Evolutionary conservation across 2,329 filamentous ascomycete species (phyloP).

Genomic region (Cercospora sp.): DNA sequence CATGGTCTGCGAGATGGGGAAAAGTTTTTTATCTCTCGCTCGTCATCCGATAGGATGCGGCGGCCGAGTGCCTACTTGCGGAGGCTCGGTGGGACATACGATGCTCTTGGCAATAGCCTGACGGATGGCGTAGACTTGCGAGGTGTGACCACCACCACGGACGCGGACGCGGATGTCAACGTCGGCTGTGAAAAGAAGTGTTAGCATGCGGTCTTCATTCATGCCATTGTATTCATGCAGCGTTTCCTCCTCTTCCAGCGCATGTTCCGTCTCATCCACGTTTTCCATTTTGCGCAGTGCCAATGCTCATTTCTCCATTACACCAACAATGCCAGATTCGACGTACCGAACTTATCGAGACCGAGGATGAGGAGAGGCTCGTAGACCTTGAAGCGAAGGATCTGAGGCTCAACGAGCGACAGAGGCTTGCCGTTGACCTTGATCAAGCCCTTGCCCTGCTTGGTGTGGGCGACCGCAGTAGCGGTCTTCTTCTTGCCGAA

Average conservation of each 20-base stretch:
- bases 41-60: slow-evolving; percentile 17
- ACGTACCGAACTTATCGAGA: slow-evolving; percentile 84
- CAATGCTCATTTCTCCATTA: neutral
- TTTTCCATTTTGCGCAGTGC: slow-evolving; percentile 4
- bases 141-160: slow-evolving; percentile 94
- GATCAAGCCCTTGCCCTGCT: slow-evolving; percentile 87
- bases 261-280: neutral
- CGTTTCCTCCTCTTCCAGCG: neutral
- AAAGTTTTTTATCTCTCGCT: slow-evolving; percentile 10
- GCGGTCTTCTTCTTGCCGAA: slow-evolving; percentile 83
- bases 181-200: slow-evolving; percentile 53
- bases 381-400: slow-evolving; percentile 99
- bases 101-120: slow-evolving; percentile 98
- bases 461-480: slow-evolving; percentile 86
- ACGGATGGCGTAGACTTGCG: slow-evolving; percentile 96
- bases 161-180: slow-evolving; percentile 98
- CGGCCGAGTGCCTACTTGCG: slow-evolving; percentile 20
- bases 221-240: slow-evolving; percentile 6
- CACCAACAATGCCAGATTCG: neutral
- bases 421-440: slow-evolving; percentile 99
- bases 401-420: slow-evolving; percentile 88
- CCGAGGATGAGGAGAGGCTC: slow-evolving; percentile 97
- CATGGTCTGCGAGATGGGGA: slow-evolving; percentile 18
- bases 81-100: slow-evolving; percentile 44
- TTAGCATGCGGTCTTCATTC: slow-evolving; percentile 24